Base-by-base conservation (phyloP, 2,329 filamentous ascomycete genomes). In the Scopulariopsis brevicaulis region DNA sequence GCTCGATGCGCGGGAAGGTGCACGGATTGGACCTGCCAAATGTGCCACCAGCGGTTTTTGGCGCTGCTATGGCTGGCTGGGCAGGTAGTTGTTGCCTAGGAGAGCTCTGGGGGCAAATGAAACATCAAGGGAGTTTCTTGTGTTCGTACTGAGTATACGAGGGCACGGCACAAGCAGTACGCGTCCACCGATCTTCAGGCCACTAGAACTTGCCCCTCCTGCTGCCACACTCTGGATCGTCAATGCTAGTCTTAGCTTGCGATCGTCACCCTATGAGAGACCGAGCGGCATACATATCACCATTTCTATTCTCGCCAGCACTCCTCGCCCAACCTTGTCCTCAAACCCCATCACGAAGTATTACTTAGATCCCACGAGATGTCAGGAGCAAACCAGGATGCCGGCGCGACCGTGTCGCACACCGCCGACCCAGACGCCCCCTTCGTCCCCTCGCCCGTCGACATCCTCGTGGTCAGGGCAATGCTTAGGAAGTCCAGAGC, bases 391-490 rank as follows among this genome's bases (percentile, higher is more conserved):
- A 28, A 22, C 40, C 40, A 56, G 22, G 28, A 24, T 12, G 24
- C 43, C 18, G 28, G 28, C 28, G 28, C 28, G 28, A n/a, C 18
- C 10, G 25, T n/a, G 32, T 22, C 43, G n/a, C 24, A 20, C 54
- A 37, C 15, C 43, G 66, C 22, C 22, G 43, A 22, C 11, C 43
- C 28, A 10, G 24, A 82, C 60, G 67, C 46, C 10, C 20, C 20
- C 12, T 58, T 58, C 59, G 62, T 70, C 15, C 77, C 80, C 1
- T 71, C 67, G 0, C 66, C 75, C 4, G 66, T 71, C 48, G 81
- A 86, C 64, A 75, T 84, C 1, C 61, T 75, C 2, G 66, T 77
- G 1, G 73, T 77, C 12, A 79, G 78, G 57, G 64, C 71, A 14
- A 73, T 80, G 66, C 65, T 86, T n/a, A 64, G 64, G 28, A 71